Evolutionary conservation across 179 eudicot genomes (phyloP), one percentile per base, ranked within the genome.

Genomic region (Drosera spatulata): DNA sequence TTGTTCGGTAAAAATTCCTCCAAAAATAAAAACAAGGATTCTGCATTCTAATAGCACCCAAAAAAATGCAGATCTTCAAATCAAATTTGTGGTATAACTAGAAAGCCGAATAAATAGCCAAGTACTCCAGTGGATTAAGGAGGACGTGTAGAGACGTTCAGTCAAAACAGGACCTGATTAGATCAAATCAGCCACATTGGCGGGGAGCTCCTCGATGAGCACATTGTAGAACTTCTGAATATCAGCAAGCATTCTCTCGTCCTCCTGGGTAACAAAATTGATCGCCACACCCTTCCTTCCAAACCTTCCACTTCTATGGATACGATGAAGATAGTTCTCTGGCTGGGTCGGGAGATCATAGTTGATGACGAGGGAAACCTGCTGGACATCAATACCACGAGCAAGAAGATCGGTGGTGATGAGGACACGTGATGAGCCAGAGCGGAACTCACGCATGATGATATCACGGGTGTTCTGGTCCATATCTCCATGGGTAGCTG

Each of bases 321-420:
- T 77, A 70, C 78, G 70, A 65, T 73, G 81, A 10, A 73, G 78
- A 53, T 77, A 77, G 53, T 77, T 77, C 60, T 77, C 81, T 0
- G 81, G 78, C 33, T 73, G 78, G 33, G 81, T 70, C 15, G 81
- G 81, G 57, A 77, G 53, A 56, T 77, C 81, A 42, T 70, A 77
- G 63, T 77, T 77, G 65, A 77, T 77, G 42, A 77, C 81, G 61
- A 77, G 39, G 9, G 81, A 73, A 10, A 77, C 81, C 63, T 73
- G 81, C 46, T 77, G 81, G 53, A 77, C 81, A 58, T 77, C 78
- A 2, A 77, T 77, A 69, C 75, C 81, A 70, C 75, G 81, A 12
- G 81, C 81, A 38, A 77, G 59, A 58, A 73, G 81, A 44, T 73
- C 81, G 3, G 81, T 77, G 40, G 81, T 77, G 4, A 77, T 77